Conservation (phyloP, 2,329 filamentous ascomycete species). For the Diaporthe nobilis region DNA sequence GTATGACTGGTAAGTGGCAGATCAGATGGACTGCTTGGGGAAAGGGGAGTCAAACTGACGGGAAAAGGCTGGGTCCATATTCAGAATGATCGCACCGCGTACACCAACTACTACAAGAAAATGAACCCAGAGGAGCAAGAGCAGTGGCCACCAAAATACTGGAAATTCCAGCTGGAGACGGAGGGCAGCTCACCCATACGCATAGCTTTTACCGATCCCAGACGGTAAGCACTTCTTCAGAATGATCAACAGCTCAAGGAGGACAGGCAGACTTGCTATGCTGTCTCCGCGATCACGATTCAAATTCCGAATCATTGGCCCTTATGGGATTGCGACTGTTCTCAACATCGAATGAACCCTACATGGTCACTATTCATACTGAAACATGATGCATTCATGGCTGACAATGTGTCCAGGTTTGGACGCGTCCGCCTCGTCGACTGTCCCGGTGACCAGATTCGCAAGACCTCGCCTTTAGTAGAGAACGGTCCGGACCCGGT, state of each 20-base stretch:
- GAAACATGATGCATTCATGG: neutral
- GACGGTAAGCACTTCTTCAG: constrained; percentile 62
- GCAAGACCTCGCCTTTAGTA: constrained; percentile 82
- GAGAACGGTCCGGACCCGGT: constrained; percentile 97
- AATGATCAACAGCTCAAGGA: no score
- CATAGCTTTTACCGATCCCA: constrained; percentile 86
- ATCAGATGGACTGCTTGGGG: neutral
- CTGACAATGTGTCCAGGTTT: constrained; percentile 57
- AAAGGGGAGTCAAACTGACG: constrained; percentile 60
- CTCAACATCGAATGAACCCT: neutral
- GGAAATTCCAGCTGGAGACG: constrained; percentile 86
- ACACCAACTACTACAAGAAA: constrained; percentile 86
- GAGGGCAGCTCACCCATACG: constrained; percentile 66
- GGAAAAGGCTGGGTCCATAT: constrained; percentile 86
- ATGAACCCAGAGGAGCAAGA: constrained; percentile 70
- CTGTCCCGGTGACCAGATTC: constrained; percentile 81
- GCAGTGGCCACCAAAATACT: constrained; percentile 89
- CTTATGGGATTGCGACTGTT: neutral
- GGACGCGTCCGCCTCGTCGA: constrained; percentile 86
- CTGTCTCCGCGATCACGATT: neutral
- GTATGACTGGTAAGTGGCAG: constrained; percentile 70
- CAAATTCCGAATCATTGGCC: no score
- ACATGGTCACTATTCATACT: neutral
- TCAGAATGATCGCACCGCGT: constrained; percentile 80
- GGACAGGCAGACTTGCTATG: no score